These are phyloP conservation scores for Echites panduratus DNA, from an alignment of 257 asterid genomes.

Conservation along the genomic window DNA sequence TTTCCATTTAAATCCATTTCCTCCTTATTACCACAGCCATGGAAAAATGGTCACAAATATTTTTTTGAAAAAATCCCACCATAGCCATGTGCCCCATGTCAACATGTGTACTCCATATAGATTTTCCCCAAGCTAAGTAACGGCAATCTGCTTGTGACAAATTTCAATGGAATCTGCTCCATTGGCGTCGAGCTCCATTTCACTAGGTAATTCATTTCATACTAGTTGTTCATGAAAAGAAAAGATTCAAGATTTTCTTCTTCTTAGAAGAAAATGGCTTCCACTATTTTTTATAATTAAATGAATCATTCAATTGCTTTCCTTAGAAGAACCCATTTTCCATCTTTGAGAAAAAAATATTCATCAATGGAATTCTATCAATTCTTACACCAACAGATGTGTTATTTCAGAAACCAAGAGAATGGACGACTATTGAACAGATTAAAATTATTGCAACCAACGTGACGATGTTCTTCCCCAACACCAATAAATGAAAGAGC, in stretches of 20 bases:
- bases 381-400: conserved; percentile 18
- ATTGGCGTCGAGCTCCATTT: conserved; percentile 29
- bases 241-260: background rate
- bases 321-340: conserved; percentile 38
- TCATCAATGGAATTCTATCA: conserved; percentile 31
- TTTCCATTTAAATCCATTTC: no score
- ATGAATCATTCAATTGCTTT: conserved; percentile 37
- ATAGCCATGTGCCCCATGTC: background rate
- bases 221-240: background rate
- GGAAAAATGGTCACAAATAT: background rate
- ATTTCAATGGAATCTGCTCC: conserved; percentile 37
- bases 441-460: no score
- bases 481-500: no score
- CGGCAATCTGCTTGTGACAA: conserved; percentile 23
- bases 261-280: no score
- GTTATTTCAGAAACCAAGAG: conserved; percentile 15
- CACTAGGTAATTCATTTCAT: no score
- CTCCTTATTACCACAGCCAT: background rate
- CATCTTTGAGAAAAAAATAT: conserved; percentile 26
- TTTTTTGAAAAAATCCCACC: conserved; percentile 9
- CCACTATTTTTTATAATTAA: conserved; percentile 42
- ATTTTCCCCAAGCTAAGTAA: conserved; percentile 25
- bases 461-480: no score
- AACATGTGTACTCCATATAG: conserved; percentile 2
- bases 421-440: no score